Percentiles rank a stretch among this genome's conserved stretches.
Conservation (phyloP, 2,329 filamentous ascomycete species). For the Torrubiella hemipterigena region DNA sequence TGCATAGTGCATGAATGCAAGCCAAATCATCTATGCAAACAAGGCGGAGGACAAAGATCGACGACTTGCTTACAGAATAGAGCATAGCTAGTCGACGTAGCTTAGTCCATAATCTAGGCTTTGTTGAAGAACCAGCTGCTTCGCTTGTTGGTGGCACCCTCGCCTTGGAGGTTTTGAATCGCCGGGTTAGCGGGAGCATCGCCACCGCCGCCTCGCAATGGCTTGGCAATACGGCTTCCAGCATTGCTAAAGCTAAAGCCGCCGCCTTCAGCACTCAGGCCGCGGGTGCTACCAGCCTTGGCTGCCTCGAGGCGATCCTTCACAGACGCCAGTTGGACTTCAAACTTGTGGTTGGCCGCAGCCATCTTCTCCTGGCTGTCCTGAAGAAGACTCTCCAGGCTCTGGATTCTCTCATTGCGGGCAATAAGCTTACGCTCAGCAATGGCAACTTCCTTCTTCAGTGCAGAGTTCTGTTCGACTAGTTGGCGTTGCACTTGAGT, state of each 20-base stretch:
- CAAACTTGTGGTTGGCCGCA: conserved; percentile 96
- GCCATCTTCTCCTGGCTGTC: conserved; percentile 98
- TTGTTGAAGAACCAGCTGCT: conserved; percentile 68
- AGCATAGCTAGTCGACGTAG: too few relatives aligned
- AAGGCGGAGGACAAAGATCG: too few relatives aligned
- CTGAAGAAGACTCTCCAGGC: conserved; percentile 80
- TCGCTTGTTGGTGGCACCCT: conserved; percentile 45
- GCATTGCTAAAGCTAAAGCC: conserved; percentile 60
- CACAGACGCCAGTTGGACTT: conserved; percentile 90
- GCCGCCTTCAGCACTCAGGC: conserved; percentile 54
- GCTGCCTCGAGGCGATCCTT: conserved; percentile 95
- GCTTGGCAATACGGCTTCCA: conserved; percentile 58
- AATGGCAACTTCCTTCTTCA: conserved; percentile 99
- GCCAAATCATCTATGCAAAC: too few relatives aligned
- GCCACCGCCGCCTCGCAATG: conserved; percentile 48
- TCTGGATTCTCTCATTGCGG: conserved; percentile 91
- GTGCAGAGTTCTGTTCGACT: conserved; percentile 89
- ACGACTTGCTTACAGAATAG: too few relatives aligned
- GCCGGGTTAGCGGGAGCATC: conserved; percentile 38
- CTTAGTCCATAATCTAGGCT: too few relatives aligned
- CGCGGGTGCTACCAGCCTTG: conserved; percentile 82
- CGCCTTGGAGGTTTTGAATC: conserved; percentile 41
- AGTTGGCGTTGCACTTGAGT: conserved; percentile 96
- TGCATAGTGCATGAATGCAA: too few relatives aligned
- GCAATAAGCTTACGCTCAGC: conserved; percentile 95